These are phyloP conservation scores for Starmera quercuum DNA, from an alignment of 805 yeast genomes.

Conservation along the genomic window DNA sequence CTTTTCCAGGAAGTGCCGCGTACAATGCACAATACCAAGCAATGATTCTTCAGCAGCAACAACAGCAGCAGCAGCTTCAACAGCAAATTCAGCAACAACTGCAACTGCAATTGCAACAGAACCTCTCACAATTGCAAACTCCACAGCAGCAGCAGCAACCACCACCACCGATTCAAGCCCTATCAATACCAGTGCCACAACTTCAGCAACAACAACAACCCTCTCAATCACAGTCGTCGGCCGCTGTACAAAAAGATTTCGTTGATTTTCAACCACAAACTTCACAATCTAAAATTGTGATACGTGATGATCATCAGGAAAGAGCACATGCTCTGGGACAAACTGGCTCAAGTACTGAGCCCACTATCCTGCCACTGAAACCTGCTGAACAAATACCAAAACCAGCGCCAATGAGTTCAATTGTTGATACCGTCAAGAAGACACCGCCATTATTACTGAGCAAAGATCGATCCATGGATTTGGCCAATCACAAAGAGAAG, in stretches of 20 bases:
- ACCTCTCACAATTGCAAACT: background rate
- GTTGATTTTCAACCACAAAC: no score
- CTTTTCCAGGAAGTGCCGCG: slow-evolving; percentile 1
- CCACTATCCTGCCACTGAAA: background rate
- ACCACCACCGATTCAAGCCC: background rate
- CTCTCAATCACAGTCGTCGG: no score
- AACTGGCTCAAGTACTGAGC: background rate
- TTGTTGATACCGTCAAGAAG: slow-evolving; percentile 14
- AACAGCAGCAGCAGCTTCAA: slow-evolving; percentile 9
- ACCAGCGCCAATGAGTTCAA: slow-evolving; percentile 15
- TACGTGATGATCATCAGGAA: no score
- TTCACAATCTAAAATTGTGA: no score
- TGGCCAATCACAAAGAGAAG: slow-evolving; percentile 17
- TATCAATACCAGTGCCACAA: no score
- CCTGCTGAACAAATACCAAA: slow-evolving; percentile 4
- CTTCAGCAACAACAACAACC: no score
- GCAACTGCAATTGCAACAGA: slow-evolving; percentile 2
- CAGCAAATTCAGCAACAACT: slow-evolving; percentile 9
- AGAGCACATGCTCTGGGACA: no score
- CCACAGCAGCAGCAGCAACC: slow-evolving; percentile 4
- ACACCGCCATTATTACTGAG: slow-evolving; percentile 15
- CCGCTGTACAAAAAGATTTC: no score
- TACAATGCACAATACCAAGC: slow-evolving; percentile 13
- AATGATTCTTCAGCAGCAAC: slow-evolving; percentile 9
- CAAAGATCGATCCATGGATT: slow-evolving; percentile 18